Conservation (phyloP, 2,329 filamentous ascomycete genomes). For the Alternaria angustiovoidea region DNA sequence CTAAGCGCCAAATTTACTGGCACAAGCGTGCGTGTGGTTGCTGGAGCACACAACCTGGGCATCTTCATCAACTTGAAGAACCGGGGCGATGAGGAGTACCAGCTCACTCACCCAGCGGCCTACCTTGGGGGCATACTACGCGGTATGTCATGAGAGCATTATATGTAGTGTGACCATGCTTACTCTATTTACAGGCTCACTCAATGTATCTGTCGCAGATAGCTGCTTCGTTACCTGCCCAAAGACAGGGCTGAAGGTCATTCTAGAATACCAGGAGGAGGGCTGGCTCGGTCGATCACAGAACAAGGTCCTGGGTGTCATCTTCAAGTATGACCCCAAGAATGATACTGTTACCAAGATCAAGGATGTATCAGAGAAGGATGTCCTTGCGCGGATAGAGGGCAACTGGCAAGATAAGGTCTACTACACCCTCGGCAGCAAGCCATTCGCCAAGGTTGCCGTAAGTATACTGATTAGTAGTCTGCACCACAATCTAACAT, state of each 20-base stretch:
- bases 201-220: slow-evolving; percentile 90
- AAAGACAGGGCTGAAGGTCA: slow-evolving; percentile 89
- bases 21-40: slow-evolving; percentile 88
- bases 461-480: slow-evolving; percentile 58
- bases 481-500: slow-evolving; percentile 15
- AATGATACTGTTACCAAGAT: slow-evolving; percentile 82
- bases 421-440: slow-evolving; percentile 64
- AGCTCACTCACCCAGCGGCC: slow-evolving; percentile 92
- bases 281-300: slow-evolving; percentile 92
- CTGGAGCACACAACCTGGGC: slow-evolving; percentile 91
- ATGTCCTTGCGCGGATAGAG: slow-evolving; percentile 81
- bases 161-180: slow-evolving; percentile 5
- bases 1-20: slow-evolving; percentile 98
- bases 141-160: slow-evolving; percentile 51
- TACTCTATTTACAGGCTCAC: slow-evolving; percentile 60
- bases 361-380: slow-evolving; percentile 85
- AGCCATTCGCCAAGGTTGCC: slow-evolving; percentile 57
- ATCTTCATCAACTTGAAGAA: slow-evolving; percentile 91
- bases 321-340: slow-evolving; percentile 88
- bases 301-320: slow-evolving; percentile 88
- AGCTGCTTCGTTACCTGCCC: slow-evolving; percentile 87
- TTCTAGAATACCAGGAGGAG: slow-evolving; percentile 91
- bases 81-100: slow-evolving; percentile 87
- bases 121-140: slow-evolving; percentile 87
- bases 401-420: slow-evolving; percentile 84